A percentile compares a stretch with the other conserved stretches of the same genome.
Conservation (phyloP, 2,329 filamentous ascomycete species). For the Xylaria sp. region DNA sequence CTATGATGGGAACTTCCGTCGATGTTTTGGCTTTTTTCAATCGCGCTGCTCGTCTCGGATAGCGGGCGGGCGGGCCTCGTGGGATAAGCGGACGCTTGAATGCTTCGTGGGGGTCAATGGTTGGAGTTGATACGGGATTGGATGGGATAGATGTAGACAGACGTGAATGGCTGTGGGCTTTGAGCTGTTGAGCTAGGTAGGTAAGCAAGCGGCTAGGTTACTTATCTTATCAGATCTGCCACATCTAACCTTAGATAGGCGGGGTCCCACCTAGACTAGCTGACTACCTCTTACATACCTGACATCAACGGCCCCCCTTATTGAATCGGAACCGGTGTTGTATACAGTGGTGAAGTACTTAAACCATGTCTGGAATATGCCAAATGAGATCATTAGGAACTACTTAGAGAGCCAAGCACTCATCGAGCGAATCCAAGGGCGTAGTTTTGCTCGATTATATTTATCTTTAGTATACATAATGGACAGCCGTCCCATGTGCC, state of each 20-base stretch:
- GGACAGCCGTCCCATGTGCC: slow-evolving; percentile 12
- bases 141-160: neutral
- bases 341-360: too few species aligned
- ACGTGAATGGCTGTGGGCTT: neutral
- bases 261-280: too few species aligned
- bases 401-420: neutral
- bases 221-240: slow-evolving; percentile 1
- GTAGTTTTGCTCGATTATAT: neutral
- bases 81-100: too few species aligned
- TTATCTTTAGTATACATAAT: slow-evolving; percentile 4
- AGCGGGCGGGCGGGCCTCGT: neutral
- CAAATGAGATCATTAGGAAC: neutral
- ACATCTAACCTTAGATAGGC: slow-evolving; percentile 5
- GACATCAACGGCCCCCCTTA: neutral
- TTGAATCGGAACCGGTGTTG: too few species aligned
- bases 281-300: neutral
- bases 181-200: slow-evolving; percentile 7
- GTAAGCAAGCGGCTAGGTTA: neutral
- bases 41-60: neutral
- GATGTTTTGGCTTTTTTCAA: neutral
- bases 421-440: neutral
- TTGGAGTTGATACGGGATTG: neutral
- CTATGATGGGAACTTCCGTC: neutral
- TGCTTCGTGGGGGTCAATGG: neutral
- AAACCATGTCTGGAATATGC: too few species aligned